These are phyloP conservation scores for Pyronema domesticum DNA, from an alignment of 495 filamentous ascomycete species.

Conservation along the genomic window DNA sequence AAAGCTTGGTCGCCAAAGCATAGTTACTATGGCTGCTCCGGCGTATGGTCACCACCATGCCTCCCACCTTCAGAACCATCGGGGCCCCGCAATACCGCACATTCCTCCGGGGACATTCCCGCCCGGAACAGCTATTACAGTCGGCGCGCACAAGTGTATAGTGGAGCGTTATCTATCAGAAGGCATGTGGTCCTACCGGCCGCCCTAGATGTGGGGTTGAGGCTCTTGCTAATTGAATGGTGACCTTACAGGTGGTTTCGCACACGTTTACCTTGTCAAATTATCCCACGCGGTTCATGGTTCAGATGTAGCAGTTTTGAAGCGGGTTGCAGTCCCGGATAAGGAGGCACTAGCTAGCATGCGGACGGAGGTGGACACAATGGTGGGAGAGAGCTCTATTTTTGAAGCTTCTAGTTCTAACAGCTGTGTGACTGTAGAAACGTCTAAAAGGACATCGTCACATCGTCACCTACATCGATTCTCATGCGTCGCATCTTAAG, in stretches of 20 bases:
- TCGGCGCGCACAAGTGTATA: slow-evolving; percentile 79
- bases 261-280: slow-evolving; percentile 92
- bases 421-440: slow-evolving; percentile 34
- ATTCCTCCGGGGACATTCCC: slow-evolving; percentile 77
- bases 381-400: slow-evolving; percentile 31
- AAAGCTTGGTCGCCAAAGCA: neutral
- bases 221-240: neutral
- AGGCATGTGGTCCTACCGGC: slow-evolving; percentile 27
- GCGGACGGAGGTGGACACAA: slow-evolving; percentile 97
- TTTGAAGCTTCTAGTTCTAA: slow-evolving; percentile 3
- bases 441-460: slow-evolving; percentile 86
- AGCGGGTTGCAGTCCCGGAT: slow-evolving; percentile 93
- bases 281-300: slow-evolving; percentile 61
- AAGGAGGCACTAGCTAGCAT: slow-evolving; percentile 84
- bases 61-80: slow-evolving; percentile 21
- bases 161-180: slow-evolving; percentile 97
- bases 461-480: slow-evolving; percentile 96
- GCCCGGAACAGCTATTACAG: slow-evolving; percentile 88
- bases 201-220: slow-evolving; percentile 3
- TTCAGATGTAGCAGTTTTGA: slow-evolving; percentile 73
- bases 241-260: slow-evolving; percentile 49
- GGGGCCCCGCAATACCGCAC: slow-evolving; percentile 27
- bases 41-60: slow-evolving; percentile 21
- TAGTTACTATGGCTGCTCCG: slow-evolving; percentile 22
- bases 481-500: slow-evolving; percentile 81